Conservation (phyloP, 208 protist species). For the Trypanosoma brucei region DNA sequence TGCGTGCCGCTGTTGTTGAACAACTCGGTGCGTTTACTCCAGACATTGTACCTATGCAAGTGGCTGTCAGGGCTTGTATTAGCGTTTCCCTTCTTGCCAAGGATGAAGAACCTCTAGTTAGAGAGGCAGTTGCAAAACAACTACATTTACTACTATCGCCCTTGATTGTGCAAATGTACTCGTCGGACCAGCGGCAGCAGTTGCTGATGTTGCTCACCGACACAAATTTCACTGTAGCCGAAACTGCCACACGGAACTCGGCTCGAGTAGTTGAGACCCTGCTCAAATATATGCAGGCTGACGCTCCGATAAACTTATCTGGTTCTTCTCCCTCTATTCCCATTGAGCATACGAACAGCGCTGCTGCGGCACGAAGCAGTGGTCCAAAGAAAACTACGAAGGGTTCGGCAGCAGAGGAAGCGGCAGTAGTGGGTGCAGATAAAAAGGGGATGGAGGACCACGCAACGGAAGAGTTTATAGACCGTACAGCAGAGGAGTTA, state of each 20-base stretch:
- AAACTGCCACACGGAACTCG: constrained; percentile 14
- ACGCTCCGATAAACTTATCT: not conserved
- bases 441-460: no score
- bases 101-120: constrained; percentile 53
- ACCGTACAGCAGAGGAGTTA: not conserved
- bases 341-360: no score
- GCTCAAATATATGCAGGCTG: constrained; percentile 1
- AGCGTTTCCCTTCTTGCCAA: constrained; percentile 41
- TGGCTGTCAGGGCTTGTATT: constrained; percentile 23
- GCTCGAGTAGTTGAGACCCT: constrained; percentile 6
- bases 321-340: no score
- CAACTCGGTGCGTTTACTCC: constrained; percentile 32
- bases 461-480: not conserved
- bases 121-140: constrained; percentile 38
- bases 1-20: constrained; percentile 54
- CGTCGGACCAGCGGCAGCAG: constrained; percentile 5
- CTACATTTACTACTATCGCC: constrained; percentile 39
- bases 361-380: no score
- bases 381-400: no score
- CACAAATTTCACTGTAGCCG: constrained; percentile 10
- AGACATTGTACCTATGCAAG: not conserved
- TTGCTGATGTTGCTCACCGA: constrained; percentile 16
- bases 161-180: constrained; percentile 3
- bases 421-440: no score
- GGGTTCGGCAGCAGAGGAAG: no score